Evolutionary conservation across 164 flowering plant genomes (phyloP).

Genomic region (Taxillus chinensis): DNA sequence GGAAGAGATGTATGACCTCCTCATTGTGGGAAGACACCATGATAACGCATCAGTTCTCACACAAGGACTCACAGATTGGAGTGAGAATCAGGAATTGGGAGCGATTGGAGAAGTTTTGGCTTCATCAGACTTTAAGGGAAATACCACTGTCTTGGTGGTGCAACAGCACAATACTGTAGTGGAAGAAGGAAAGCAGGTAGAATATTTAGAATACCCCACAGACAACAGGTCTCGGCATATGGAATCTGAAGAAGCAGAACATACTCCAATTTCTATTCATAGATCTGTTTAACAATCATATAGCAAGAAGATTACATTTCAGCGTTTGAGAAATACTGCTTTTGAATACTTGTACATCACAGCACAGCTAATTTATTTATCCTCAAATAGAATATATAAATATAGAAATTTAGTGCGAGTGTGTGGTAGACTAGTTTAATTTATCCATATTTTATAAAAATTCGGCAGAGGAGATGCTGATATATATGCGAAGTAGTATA

Average conservation of each 20-base stretch:
- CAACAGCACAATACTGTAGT: conserved; percentile 13
- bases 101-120: conserved; percentile 13
- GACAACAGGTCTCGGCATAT: too few species aligned
- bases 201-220: not conserved
- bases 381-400: too few species aligned
- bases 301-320: not conserved
- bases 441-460: too few species aligned
- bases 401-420: too few species aligned
- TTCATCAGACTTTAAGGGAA: conserved; percentile 10
- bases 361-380: too few species aligned
- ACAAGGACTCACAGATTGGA: conserved; percentile 12
- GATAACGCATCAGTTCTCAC: not conserved
- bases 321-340: not conserved
- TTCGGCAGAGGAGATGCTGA: too few species aligned
- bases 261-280: conserved; percentile 6
- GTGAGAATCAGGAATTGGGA: conserved; percentile 11
- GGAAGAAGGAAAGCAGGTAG: not conserved
- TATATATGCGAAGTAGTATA: too few species aligned
- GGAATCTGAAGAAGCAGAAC: not conserved
- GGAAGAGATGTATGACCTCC: conserved; percentile 14
- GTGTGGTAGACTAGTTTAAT: too few species aligned
- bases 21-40: conserved; percentile 14
- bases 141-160: conserved; percentile 16
- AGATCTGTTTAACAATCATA: not conserved
- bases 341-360: conserved; percentile 1